Evolutionary conservation across 106 monocot species (phyloP).

Genomic region (Triglochin maritima): DNA sequence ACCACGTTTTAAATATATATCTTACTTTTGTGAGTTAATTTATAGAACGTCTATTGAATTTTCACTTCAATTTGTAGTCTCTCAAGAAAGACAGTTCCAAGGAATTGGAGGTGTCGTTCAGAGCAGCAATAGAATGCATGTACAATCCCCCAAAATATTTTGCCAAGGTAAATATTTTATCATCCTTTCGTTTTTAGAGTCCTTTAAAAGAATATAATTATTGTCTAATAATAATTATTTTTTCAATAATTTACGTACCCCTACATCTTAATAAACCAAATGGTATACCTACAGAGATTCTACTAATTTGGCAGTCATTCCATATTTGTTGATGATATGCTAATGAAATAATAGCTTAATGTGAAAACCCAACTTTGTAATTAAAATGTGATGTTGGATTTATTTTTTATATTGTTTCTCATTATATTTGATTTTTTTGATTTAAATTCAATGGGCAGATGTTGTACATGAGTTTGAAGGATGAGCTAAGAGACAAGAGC

Average conservation of each 20-base stretch:
- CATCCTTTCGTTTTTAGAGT: no score
- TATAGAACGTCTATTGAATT: neutral
- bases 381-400: neutral
- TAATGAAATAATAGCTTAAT: no score
- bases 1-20: neutral
- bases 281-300: no score
- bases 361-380: no score
- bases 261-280: no score
- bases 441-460: constrained; percentile 12
- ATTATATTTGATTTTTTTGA: neutral
- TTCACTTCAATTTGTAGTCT: constrained; percentile 15
- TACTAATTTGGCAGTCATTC: no score
- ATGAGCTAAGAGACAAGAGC: constrained; percentile 11
- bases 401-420: neutral
- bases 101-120: constrained; percentile 40
- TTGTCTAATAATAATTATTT: no score
- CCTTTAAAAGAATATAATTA: no score
- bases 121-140: constrained; percentile 31
- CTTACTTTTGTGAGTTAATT: no score
- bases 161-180: constrained; percentile 29
- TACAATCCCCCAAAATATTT: constrained; percentile 29
- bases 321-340: no score
- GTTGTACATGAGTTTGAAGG: constrained; percentile 23
- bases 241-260: no score
- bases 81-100: constrained; percentile 14